Evolutionary conservation across 1,139 yeast species (phyloP), one percentile per base, ranked within the genome.

Genomic region (Yamadazyma kanchanaburiensis): DNA sequence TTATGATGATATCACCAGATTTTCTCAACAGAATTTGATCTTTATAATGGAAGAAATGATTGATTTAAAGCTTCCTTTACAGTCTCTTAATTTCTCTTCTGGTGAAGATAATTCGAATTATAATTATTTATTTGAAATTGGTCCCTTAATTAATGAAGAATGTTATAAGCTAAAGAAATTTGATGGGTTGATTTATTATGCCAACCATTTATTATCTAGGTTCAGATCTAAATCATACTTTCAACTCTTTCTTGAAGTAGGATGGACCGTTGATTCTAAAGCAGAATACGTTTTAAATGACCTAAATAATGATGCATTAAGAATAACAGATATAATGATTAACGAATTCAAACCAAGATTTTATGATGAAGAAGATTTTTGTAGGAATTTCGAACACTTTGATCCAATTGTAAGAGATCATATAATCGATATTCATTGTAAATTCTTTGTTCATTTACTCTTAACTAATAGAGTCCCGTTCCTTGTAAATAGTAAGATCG

Each of bases 381-480:
- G 30, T 15, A 13, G 20, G 3, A 28, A 32, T 9, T 20, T 33
- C 6, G 37, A 23, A 14, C 14, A 14, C 8, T 23, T 21, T 12
- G 21, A 11, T n/a, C 14, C 12, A 6, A n/a, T 5, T 5, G 5
- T 21, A 12, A 33, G 22, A 22, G 33, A 25, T 50, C 49, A 32
- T 33, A 32, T 20, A 15, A 48, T 12, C 27, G 54, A 10, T 41
- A 42, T 48, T 3, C 64, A 59, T 25, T 43, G 60, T 26, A 42
- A 55, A 1, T 64, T 40, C 39, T 60, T 64, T 35, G 41, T 52
- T 12, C 69, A 64, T 34, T 37, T 64, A 27, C 53, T 61, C 63
- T 45, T 55, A 16, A 58, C 62, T 23, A 65, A 65, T 42, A 43
- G 69, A 26, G 46, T 62, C 9, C 67, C 69, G 1, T 57, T 56